Base-by-base conservation (phyloP, 768 basidiomycete genomes). In the Antrodiella citrinella region DNA sequence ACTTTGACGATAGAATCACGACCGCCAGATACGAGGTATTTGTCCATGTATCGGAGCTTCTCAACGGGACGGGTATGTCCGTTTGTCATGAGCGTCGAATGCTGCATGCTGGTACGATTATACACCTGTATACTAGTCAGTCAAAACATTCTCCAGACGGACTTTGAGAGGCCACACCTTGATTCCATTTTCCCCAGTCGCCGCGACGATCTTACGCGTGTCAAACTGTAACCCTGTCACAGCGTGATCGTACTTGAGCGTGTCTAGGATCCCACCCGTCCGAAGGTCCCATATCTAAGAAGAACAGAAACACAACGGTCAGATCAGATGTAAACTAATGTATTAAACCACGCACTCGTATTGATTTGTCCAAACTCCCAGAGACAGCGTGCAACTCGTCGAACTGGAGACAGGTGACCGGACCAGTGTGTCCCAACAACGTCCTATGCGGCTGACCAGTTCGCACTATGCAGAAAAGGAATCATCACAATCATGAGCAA, bases 271-370 rank as follows among this genome's bases (percentile, higher is more conserved):
- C 21, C 82, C 77, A 9, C 96, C 95, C 10, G 83, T 91, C 13
- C 96, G 83, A 23, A 99, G 78, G 62, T 99, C 96, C 96, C 96
- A 98, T 52, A 96, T 90, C 91, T 95, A 50, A 11, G n/a, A 41
- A 44, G 30, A 44, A 55, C 41, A 42, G 40, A 13, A 25, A 40
- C 20, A 44, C 45, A 9, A 26, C 13, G n/a, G 44, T 45, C 39
- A 45, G 51, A 47, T n/a, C 40, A 18, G 25, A 4, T 3, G 20
- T 45, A 45, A 3, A 4, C 11, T 7, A 10, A 23, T 39, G 25
- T 19, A 54, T 11, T 23, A 7, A 45, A 25, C 12, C 13, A 70
- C 83, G 59, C 62, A 94, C 91, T 62, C 91, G 76, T 49, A 99
- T 76, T 3, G 88, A 86, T 69, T 93, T 95, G 69, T 99, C 96